Percentiles rank a stretch among this genome's conserved stretches.
Evolutionary conservation across 2,329 filamentous ascomycete species (phyloP).

Genomic region (Elsinoe arachidis): DNA sequence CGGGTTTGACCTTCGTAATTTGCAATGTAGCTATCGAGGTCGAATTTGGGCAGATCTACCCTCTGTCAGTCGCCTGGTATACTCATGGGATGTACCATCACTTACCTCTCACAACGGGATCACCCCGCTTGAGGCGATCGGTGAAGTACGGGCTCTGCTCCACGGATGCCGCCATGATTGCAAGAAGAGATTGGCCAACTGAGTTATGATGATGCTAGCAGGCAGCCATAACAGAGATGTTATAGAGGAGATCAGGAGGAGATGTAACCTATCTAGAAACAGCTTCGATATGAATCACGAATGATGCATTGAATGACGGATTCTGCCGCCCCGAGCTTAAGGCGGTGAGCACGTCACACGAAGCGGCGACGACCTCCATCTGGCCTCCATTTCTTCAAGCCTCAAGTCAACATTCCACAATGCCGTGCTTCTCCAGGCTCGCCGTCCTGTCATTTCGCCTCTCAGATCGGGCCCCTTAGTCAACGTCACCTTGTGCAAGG

Average conservation of each 20-base stretch:
- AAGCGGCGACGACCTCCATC: too few relatives aligned
- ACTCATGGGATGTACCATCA: background rate
- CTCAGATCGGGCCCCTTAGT: too few relatives aligned
- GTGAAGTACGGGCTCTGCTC: slow-evolving; percentile 16
- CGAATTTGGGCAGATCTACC: slow-evolving; percentile 43
- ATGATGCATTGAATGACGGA: background rate
- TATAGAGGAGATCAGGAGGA: too few relatives aligned
- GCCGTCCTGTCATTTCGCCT: too few relatives aligned
- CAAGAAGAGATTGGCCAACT: background rate
- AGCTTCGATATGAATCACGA: too few relatives aligned
- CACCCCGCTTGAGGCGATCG: slow-evolving; percentile 12
- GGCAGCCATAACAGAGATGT: background rate
- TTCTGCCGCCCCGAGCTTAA: background rate
- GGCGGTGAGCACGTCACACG: background rate
- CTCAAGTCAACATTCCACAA: too few relatives aligned
- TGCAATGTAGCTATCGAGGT: slow-evolving; percentile 80
- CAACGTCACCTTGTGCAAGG: too few relatives aligned
- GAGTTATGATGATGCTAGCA: background rate
- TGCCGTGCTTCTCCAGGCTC: too few relatives aligned
- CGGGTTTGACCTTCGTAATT: slow-evolving; percentile 81
- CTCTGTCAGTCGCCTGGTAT: background rate
- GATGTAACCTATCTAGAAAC: too few relatives aligned
- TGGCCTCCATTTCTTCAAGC: too few relatives aligned
- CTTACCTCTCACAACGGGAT: slow-evolving; percentile 13
- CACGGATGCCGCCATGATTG: slow-evolving; percentile 14